These are phyloP conservation scores for Didymosphaeria variabile DNA, from an alignment of 2,329 filamentous ascomycete genomes.

Conservation along the genomic window DNA sequence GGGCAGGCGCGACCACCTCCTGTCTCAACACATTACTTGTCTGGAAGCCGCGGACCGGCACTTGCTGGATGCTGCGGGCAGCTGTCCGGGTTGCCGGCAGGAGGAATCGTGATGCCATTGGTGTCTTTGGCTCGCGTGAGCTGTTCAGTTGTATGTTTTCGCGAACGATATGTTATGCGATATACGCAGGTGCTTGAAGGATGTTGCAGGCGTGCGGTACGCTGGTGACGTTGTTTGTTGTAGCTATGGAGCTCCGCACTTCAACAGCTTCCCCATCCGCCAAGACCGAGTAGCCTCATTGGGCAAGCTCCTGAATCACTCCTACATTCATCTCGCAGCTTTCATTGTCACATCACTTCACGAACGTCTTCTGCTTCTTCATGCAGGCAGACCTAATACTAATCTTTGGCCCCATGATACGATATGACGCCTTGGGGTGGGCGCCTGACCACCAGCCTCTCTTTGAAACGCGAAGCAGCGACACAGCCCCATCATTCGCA, in stretches of 20 bases:
- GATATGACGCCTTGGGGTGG: neutral
- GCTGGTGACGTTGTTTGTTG: slow-evolving; percentile 19
- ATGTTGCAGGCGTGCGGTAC: neutral
- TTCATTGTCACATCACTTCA: neutral
- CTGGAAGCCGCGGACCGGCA: slow-evolving; percentile 50
- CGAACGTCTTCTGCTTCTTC: no score
- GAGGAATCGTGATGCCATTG: slow-evolving; percentile 58
- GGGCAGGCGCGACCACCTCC: slow-evolving; percentile 48
- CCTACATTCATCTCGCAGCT: neutral
- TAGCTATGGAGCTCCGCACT: slow-evolving; percentile 11
- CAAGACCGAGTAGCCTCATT: slow-evolving; percentile 8
- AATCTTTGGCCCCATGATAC: neutral
- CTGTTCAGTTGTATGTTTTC: neutral
- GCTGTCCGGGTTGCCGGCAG: slow-evolving; percentile 51
- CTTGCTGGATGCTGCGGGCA: slow-evolving; percentile 26
- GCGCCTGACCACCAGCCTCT: neutral
- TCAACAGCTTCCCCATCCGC: slow-evolving; percentile 1
- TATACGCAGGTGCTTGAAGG: neutral
- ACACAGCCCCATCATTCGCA: neutral
- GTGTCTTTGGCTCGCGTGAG: slow-evolving; percentile 25
- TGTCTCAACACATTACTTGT: slow-evolving; percentile 46
- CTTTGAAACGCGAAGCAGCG: neutral
- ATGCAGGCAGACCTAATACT: neutral
- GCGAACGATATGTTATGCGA: neutral
- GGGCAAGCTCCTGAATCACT: neutral